Percentiles rank a stretch among this genome's conserved stretches.
These are phyloP conservation scores for Ustilago cynodontis DNA, from an alignment of 1,284 basidiomycete genomes.

Conservation along the genomic window DNA sequence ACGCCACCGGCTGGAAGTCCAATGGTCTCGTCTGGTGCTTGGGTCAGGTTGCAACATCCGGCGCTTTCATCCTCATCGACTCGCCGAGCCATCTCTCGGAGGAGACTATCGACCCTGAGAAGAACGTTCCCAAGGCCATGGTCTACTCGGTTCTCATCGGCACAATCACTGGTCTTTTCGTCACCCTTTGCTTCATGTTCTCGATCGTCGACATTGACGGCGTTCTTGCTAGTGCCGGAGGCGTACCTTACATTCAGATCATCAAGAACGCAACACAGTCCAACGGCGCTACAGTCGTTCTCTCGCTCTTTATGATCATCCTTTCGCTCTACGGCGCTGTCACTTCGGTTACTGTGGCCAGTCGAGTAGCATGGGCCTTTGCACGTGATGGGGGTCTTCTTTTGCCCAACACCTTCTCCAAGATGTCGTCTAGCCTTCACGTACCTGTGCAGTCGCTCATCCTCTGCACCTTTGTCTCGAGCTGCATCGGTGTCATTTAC, in stretches of 20 bases:
- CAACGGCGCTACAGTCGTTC: conserved; percentile 37
- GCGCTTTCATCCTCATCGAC: conserved; percentile 38
- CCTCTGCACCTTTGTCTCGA: conserved; percentile 31
- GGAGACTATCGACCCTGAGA: conserved; percentile 39
- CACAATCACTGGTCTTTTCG: conserved; percentile 32
- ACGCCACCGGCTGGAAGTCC: conserved; percentile 29
- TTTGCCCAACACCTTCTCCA: conserved; percentile 19
- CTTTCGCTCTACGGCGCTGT: conserved; percentile 39
- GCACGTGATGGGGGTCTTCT: conserved; percentile 37
- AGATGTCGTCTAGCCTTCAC: conserved; percentile 27
- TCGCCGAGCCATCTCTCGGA: conserved; percentile 40
- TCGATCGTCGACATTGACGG: conserved; percentile 41
- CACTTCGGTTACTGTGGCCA: conserved; percentile 32
- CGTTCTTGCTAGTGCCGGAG: conserved; percentile 26
- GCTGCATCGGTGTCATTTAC: conserved; percentile 41
- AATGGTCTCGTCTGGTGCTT: conserved; percentile 35
- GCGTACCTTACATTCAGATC: conserved; percentile 38
- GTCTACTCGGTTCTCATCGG: conserved; percentile 40
- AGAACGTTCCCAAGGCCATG: conserved; percentile 43
- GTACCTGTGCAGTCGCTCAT: conserved; percentile 33
- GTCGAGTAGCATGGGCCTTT: conserved; percentile 38
- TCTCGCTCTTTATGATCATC: conserved; percentile 37
- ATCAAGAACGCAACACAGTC: conserved; percentile 34
- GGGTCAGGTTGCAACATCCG: conserved; percentile 36
- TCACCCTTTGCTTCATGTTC: conserved; percentile 44